Conservation (phyloP, 1,284 basidiomycete genomes). For the Cerioporus squamosus region DNA sequence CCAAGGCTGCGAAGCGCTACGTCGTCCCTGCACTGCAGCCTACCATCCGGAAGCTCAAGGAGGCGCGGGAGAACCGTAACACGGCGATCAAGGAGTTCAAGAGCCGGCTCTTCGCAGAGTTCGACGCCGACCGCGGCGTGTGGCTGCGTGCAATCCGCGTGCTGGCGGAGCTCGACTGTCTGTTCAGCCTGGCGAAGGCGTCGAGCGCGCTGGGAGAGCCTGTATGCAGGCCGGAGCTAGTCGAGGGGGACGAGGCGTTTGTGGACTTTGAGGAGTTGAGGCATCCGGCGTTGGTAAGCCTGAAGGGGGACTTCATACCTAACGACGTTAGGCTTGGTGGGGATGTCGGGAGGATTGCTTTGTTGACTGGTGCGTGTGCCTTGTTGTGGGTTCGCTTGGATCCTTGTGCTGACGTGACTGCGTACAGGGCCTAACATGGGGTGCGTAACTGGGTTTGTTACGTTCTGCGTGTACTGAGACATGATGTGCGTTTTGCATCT, state of each 20-base stretch:
- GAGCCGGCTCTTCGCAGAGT: constrained; percentile 80
- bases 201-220: constrained; percentile 92
- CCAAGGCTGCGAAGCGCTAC: constrained; percentile 83
- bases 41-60: constrained; percentile 83
- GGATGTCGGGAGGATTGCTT: constrained; percentile 76
- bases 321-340: constrained; percentile 92
- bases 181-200: constrained; percentile 91
- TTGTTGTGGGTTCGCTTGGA: neutral
- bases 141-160: constrained; percentile 83
- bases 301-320: constrained; percentile 87
- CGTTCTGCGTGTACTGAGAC: neutral
- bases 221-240: constrained; percentile 87
- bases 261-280: constrained; percentile 82
- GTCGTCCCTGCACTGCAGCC: constrained; percentile 73
- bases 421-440: constrained; percentile 86
- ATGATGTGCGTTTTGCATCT: neutral
- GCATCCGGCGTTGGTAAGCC: constrained; percentile 80
- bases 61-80: constrained; percentile 87
- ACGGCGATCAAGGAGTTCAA: constrained; percentile 84
- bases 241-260: constrained; percentile 80
- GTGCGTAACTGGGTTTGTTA: constrained; percentile 44
- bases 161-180: constrained; percentile 90
- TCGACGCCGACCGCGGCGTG: constrained; percentile 80
- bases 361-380: constrained; percentile 84
- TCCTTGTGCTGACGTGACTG: neutral